Evolutionary conservation across 352 stramenopile species (phyloP), one percentile per base, ranked within the genome.

Genomic region (Phytophthora tentaculata): DNA sequence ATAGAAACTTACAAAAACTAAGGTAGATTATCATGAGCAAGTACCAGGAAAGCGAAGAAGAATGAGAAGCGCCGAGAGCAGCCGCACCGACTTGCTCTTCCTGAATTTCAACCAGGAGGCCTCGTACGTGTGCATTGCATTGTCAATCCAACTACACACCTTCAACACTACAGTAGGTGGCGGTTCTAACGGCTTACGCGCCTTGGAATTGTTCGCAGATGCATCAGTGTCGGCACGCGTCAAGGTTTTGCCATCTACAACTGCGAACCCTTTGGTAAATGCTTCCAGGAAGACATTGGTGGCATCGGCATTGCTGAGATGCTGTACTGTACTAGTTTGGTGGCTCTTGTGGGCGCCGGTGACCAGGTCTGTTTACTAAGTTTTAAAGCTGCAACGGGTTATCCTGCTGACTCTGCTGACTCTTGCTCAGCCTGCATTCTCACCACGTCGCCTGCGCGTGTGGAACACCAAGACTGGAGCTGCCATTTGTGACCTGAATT

Each of bases 101-200:
- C 75, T 97, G 48, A 94, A 90, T 81, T 96, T 97, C 61, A 97
- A 97, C 73, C 92, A 98, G 63, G 91, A 97, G 62, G 92, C 92
- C 12, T 93, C 88, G 86, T 96, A 77, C 69, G 86, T 63, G 24
- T 39, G 23, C 39, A 23, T 28, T 28, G 10, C 5, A 6, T 22
- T 50, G 16, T 20, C 75, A 0, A 24, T 5, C 14, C 6, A 47
- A 28, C n/a, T 32, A 32, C 35, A 4, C 26, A 41, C 24, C 13
- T 67, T 16, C 19, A 19, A 10, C 19, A 14, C 17, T 29, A 14
- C 41, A 17, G 56, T 44, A 47, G 13, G 45, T 7, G 24, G 2
- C 24, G 23, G 28, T 37, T 43, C 37, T 49, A 44, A 63, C 24
- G 19, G 20, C 26, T 26, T 16, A 26, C 39, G 12, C n/a, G 17